Conservation (phyloP, 1,284 basidiomycete genomes). For the Melampsora abietis-canadensis region DNA sequence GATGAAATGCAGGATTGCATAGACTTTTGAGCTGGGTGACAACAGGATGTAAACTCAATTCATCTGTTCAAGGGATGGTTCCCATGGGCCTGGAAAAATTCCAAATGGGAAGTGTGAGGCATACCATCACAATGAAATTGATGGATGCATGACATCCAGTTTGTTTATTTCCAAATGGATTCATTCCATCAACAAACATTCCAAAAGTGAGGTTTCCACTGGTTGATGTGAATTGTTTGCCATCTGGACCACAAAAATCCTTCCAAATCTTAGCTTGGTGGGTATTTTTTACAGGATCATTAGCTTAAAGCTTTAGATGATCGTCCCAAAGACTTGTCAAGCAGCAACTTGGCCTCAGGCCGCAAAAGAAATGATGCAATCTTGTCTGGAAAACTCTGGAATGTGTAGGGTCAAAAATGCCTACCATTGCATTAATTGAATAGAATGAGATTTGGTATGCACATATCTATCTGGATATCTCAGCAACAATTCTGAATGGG, state of each 20-base stretch:
- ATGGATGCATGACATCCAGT: background rate
- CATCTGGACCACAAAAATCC: background rate
- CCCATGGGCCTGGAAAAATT: slow-evolving; percentile 54
- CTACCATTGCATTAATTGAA: no score
- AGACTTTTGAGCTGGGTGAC: background rate
- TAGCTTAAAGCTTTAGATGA: background rate
- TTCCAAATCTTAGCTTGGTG: background rate
- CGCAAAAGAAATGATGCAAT: background rate
- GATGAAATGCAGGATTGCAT: background rate
- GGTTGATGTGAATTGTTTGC: background rate
- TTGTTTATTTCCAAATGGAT: background rate
- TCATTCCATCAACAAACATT: slow-evolving; percentile 6
- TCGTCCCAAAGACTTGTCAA: background rate
- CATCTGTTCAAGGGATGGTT: slow-evolving; percentile 51
- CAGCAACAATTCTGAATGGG: no score
- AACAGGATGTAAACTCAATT: background rate
- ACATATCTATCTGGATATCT: no score
- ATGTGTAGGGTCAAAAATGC: background rate
- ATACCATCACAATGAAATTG: background rate
- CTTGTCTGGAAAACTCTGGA: background rate
- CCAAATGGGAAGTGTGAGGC: slow-evolving; percentile 46
- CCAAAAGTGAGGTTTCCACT: background rate
- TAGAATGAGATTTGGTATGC: no score
- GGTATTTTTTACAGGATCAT: background rate
- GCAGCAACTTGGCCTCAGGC: background rate